Percentiles rank a stretch among this genome's conserved stretches.
Evolutionary conservation across 495 filamentous ascomycete genomes (phyloP).

Genomic region (Penicillium dipodomyicola): DNA sequence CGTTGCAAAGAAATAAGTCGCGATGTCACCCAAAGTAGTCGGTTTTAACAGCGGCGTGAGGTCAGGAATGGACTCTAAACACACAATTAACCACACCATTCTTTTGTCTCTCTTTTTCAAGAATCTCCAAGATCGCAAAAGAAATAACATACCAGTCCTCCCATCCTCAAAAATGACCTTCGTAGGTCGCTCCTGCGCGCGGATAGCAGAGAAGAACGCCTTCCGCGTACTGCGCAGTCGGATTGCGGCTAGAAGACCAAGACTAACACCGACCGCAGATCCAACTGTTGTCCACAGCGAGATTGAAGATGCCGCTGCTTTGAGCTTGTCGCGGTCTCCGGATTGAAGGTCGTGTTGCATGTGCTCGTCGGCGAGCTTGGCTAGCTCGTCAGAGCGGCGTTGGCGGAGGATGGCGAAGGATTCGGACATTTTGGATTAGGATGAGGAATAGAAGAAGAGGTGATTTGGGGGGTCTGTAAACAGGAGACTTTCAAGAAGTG

Average conservation of each 20-base stretch:
- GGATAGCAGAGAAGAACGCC: slow-evolving; percentile 58
- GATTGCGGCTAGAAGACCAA: slow-evolving; percentile 58
- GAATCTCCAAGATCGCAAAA: too few relatives aligned
- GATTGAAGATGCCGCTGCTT: slow-evolving; percentile 51
- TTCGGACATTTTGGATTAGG: slow-evolving; percentile 36
- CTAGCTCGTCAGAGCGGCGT: slow-evolving; percentile 51
- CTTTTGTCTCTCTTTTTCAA: neutral
- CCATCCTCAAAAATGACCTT: slow-evolving; percentile 62
- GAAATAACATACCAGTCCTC: slow-evolving; percentile 45
- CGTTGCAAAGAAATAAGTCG: slow-evolving; percentile 62
- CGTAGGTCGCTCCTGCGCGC: slow-evolving; percentile 55
- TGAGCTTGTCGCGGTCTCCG: slow-evolving; percentile 58
- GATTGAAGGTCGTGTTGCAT: slow-evolving; percentile 58
- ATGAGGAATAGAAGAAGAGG: neutral
- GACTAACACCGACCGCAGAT: slow-evolving; percentile 55
- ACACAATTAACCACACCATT: neutral
- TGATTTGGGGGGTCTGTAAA: neutral
- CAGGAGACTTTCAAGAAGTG: neutral
- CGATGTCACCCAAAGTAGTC: slow-evolving; percentile 56
- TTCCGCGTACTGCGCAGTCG: slow-evolving; percentile 53
- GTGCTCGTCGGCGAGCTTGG: slow-evolving; percentile 60
- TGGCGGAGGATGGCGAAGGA: slow-evolving; percentile 57
- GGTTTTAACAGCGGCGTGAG: slow-evolving; percentile 56
- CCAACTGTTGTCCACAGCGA: slow-evolving; percentile 55
- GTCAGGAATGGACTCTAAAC: slow-evolving; percentile 59